phyloP scores from a whole-genome alignment of 352 stramenopile genomes.

The Achlya hypogyna region DNA sequence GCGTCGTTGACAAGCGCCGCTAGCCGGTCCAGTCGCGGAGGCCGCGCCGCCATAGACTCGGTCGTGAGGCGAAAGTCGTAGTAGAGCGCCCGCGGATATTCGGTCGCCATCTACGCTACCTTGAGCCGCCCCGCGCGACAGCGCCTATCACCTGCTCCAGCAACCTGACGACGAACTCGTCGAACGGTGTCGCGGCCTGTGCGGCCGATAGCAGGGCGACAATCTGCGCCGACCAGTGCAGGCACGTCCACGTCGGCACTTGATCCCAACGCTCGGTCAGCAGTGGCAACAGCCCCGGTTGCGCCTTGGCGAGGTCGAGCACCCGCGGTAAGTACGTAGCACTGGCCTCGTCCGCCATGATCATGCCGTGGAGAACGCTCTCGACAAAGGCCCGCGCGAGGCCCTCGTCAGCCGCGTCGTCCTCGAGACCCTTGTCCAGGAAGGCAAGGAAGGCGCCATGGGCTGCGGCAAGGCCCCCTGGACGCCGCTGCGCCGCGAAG shows the following conservation, averaged over 20 bases:
- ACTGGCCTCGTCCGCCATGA: constrained; percentile 46
- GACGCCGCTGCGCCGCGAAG: not conserved
- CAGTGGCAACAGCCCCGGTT: constrained; percentile 32
- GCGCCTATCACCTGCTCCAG: constrained; percentile 51
- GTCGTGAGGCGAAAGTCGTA: constrained; percentile 77
- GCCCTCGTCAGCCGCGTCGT: constrained; percentile 21
- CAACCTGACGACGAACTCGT: constrained; percentile 42
- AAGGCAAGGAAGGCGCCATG: constrained; percentile 50
- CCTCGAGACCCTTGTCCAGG: constrained; percentile 34
- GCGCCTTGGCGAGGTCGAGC: constrained; percentile 49
- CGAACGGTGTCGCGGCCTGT: constrained; percentile 28
- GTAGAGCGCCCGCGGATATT: constrained; percentile 66
- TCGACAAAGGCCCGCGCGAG: constrained; percentile 40
- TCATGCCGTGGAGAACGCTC: constrained; percentile 61
- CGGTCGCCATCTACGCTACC: constrained; percentile 44
- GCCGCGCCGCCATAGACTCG: constrained; percentile 27
- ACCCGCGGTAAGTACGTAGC: constrained; percentile 68
- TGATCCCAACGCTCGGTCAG: constrained; percentile 37
- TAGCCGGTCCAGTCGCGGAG: constrained; percentile 31
- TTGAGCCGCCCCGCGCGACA: not conserved
- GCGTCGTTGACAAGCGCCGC: constrained; percentile 44
- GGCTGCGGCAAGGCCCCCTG: not conserved
- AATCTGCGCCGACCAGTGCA: constrained; percentile 68
- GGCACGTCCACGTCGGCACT: constrained; percentile 68
- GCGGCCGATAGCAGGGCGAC: constrained; percentile 58